phyloP scores from a whole-genome alignment of 2,329 filamentous ascomycete genomes.

The Bimuria novae-zelandiae region DNA sequence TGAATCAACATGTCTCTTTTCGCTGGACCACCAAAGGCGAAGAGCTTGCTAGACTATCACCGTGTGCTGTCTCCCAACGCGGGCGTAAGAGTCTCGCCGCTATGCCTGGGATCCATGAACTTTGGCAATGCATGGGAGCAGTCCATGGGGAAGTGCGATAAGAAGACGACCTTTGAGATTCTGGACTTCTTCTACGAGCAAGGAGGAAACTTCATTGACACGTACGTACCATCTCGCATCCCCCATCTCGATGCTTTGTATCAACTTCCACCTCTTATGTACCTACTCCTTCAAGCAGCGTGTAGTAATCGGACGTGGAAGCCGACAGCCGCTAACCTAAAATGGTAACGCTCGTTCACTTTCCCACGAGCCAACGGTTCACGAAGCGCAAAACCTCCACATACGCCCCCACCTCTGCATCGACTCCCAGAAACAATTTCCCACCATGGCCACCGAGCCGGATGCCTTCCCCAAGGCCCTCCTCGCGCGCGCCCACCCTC shows the following conservation, averaged over 20 bases:
- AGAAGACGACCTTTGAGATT: constrained; percentile 52
- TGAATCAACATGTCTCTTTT: constrained; percentile 26
- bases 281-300: no score
- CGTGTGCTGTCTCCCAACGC: constrained; percentile 57
- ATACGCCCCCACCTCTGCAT: no score
- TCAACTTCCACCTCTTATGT: no score
- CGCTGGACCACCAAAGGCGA: constrained; percentile 28
- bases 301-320: no score
- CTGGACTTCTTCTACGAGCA: constrained; percentile 54
- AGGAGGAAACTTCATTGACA: constrained; percentile 60
- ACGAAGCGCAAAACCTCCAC: no score
- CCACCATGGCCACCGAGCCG: constrained; percentile 25
- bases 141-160: constrained; percentile 50
- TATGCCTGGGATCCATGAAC: constrained; percentile 61
- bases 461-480: constrained; percentile 56
- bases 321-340: no score
- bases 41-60: constrained; percentile 56
- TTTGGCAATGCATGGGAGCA: constrained; percentile 56
- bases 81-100: constrained; percentile 57
- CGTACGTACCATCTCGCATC: constrained; percentile 34
- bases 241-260: no score
- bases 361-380: no score
- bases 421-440: no score
- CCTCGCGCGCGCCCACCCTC: constrained; percentile 77
- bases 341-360: no score